These are phyloP conservation scores for Avena atlantica DNA, from an alignment of 176 grass and related monocot species.

Conservation along the genomic window DNA sequence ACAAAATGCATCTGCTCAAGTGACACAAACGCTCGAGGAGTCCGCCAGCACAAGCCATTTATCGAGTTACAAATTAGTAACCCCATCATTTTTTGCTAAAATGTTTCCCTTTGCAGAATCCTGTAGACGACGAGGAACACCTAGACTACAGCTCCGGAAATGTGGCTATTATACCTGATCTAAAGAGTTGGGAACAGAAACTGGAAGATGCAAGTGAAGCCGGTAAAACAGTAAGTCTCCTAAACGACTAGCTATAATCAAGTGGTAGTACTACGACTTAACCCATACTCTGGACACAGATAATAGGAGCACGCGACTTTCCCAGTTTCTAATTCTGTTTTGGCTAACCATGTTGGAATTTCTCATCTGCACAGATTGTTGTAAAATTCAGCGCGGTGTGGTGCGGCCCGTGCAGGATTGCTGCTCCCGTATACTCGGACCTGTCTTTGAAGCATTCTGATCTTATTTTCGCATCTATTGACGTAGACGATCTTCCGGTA, in stretches of 20 bases:
- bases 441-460: slow-evolving; percentile 67
- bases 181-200: slow-evolving; percentile 48
- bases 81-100: neutral
- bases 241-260: neutral
- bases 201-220: slow-evolving; percentile 43
- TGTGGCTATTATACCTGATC: slow-evolving; percentile 46
- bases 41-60: neutral
- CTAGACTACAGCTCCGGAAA: slow-evolving; percentile 60
- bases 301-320: neutral
- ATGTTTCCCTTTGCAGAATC: slow-evolving; percentile 43
- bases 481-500: slow-evolving; percentile 76
- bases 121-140: slow-evolving; percentile 48
- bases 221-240: slow-evolving; percentile 49
- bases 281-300: neutral
- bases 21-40: neutral
- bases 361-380: slow-evolving; percentile 58
- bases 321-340: slow-evolving; percentile 2
- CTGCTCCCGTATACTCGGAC: slow-evolving; percentile 57
- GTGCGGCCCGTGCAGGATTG: slow-evolving; percentile 71
- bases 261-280: neutral
- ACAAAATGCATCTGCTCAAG: neutral
- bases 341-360: slow-evolving; percentile 11
- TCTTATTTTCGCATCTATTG: slow-evolving; percentile 66
- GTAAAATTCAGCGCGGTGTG: slow-evolving; percentile 78
- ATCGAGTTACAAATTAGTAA: neutral